Conservation (phyloP, 805 yeast species). For the Grigorovia jiainica region DNA sequence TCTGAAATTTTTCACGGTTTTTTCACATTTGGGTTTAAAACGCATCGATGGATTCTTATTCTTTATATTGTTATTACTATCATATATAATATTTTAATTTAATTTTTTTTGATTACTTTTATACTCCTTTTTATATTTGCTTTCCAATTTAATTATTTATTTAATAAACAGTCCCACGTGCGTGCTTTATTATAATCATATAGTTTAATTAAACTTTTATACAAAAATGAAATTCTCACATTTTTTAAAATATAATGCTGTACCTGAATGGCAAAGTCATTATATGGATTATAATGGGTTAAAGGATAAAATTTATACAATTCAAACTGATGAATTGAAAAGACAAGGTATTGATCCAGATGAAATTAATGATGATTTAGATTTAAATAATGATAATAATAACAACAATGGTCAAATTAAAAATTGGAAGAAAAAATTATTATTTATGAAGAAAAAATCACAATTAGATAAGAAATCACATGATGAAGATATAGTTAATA, state of each 20-base stretch:
- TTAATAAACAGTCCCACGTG: too few species aligned
- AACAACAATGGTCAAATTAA: neutral
- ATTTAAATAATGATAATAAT: neutral
- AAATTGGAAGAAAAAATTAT: slow-evolving; percentile 1
- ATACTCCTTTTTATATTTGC: too few species aligned
- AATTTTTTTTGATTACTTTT: too few species aligned
- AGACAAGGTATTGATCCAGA: slow-evolving; percentile 4
- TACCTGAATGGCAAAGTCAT: slow-evolving; percentile 83
- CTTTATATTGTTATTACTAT: too few species aligned
- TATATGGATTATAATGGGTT: slow-evolving; percentile 61
- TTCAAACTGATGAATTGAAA: slow-evolving; percentile 35
- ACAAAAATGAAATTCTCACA: slow-evolving; percentile 59
- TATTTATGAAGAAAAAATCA: neutral
- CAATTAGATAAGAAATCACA: neutral
- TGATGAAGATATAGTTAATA: slow-evolving; percentile 1
- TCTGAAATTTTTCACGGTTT: too few species aligned
- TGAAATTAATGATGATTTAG: neutral
- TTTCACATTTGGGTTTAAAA: too few species aligned
- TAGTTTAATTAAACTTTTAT: too few species aligned
- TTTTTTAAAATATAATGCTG: slow-evolving; percentile 55
- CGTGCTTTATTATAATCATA: neutral
- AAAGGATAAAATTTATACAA: slow-evolving; percentile 47
- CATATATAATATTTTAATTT: too few species aligned
- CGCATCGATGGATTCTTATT: too few species aligned
- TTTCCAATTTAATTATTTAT: too few species aligned